These are phyloP conservation scores for Septoria linicola DNA, from an alignment of 2,329 filamentous ascomycete species.

Conservation along the genomic window DNA sequence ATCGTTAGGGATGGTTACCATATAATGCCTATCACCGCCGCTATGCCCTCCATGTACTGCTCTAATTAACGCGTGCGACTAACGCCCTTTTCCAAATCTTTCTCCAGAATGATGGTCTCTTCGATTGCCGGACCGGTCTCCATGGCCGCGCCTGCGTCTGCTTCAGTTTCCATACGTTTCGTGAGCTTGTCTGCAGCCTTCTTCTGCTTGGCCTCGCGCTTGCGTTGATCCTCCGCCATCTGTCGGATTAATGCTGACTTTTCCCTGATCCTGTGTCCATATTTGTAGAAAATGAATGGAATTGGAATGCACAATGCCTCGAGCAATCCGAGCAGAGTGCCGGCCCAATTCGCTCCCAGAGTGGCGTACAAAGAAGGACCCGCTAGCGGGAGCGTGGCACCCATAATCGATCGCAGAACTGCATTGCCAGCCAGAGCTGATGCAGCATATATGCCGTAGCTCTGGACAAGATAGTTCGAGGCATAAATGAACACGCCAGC, in stretches of 20 bases:
- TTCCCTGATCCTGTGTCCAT: conserved; percentile 54
- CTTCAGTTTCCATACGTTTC: conserved; percentile 31
- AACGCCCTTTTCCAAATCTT: conserved; percentile 27
- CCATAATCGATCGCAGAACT: conserved; percentile 69
- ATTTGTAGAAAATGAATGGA: conserved; percentile 48
- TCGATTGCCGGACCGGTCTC: conserved; percentile 42
- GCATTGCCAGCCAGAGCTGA: conserved; percentile 78
- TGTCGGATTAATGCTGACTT: conserved; percentile 55
- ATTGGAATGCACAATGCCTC: conserved; percentile 70
- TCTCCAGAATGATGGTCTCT: conserved; percentile 29
- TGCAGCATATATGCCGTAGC: conserved; percentile 79
- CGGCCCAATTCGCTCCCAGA: conserved; percentile 75
- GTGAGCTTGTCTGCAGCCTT: conserved; percentile 35
- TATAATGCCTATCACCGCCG: background rate
- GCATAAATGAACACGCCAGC: conserved; percentile 78
- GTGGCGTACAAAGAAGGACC: conserved; percentile 68
- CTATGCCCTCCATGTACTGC: conserved; percentile 9
- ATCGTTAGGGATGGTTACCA: too few species aligned
- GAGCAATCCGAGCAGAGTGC: conserved; percentile 70
- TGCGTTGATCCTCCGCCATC: conserved; percentile 50
- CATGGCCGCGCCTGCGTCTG: conserved; percentile 41
- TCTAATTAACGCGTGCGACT: too few species aligned
- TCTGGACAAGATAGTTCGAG: conserved; percentile 73
- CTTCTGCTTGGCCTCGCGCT: conserved; percentile 45
- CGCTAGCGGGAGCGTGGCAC: conserved; percentile 75